These are phyloP conservation scores for Fraxinus velutina DNA, from an alignment of 305 asterid species.

Conservation along the genomic window DNA sequence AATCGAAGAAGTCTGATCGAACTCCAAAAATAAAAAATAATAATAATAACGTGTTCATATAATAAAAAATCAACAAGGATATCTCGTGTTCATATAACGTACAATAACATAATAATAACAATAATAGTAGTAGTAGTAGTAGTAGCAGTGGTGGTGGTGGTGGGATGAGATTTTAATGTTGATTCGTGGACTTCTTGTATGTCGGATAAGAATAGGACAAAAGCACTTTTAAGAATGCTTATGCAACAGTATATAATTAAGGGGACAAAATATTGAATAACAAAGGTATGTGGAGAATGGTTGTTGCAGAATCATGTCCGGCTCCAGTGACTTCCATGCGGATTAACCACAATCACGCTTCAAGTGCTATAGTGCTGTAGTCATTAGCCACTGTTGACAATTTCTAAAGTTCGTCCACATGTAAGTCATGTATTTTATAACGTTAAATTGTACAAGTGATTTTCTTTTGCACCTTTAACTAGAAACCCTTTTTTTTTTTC, in stretches of 20 bases:
- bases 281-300: conserved; percentile 36
- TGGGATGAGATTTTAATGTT: conserved; percentile 14
- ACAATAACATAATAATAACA: too few species aligned
- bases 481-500: too few species aligned
- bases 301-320: conserved; percentile 32
- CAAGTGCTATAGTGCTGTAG: conserved; percentile 16
- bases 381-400: conserved; percentile 19
- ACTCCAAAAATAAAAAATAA: too few species aligned
- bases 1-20: background rate
- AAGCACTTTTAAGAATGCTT: background rate
- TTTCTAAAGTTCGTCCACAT: conserved; percentile 9
- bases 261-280: background rate
- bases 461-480: too few species aligned
- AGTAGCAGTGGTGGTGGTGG: background rate
- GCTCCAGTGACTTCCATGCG: conserved; percentile 32
- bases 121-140: background rate
- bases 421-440: background rate
- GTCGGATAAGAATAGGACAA: conserved; percentile 27
- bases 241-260: background rate
- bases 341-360: conserved; percentile 22
- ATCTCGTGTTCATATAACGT: too few species aligned
- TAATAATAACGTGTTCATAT: too few species aligned
- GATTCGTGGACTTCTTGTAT: conserved; percentile 5
- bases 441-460: too few species aligned
- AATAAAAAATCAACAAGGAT: too few species aligned